Conservation (phyloP, 345 rosid genomes). For the Arabidopsis suecica region DNA sequence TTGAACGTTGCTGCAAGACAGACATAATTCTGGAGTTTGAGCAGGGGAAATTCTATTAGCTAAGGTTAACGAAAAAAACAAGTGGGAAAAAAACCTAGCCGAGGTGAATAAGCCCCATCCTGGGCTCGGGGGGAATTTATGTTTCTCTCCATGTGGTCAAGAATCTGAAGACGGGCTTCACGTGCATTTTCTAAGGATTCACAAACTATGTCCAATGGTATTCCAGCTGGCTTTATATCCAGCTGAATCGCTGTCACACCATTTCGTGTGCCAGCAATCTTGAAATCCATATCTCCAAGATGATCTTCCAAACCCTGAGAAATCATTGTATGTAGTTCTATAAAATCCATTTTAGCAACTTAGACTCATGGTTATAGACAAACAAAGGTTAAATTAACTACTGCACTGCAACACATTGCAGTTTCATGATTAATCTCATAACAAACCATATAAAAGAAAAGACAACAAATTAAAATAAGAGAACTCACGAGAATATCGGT, state of each 20-base stretch:
- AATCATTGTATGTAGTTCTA: constrained; percentile 1
- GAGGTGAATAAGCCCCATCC: constrained; percentile 64
- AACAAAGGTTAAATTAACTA: constrained; percentile 8
- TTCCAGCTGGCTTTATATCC: constrained; percentile 99
- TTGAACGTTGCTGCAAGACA: constrained; percentile 68
- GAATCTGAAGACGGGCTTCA: constrained; percentile 91
- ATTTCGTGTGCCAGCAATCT: constrained; percentile 90
- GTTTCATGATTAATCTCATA: constrained; percentile 4
- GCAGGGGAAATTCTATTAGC: neutral
- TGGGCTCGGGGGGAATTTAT: constrained; percentile 71
- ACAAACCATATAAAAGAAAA: constrained; percentile 14
- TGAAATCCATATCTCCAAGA: constrained; percentile 98
- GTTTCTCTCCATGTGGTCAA: constrained; percentile 83
- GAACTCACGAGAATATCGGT: constrained; percentile 89
- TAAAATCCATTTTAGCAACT: constrained; percentile 12
- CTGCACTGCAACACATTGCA: constrained; percentile 5
- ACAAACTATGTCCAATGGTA: constrained; percentile 90
- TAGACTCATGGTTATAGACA: neutral
- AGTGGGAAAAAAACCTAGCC: constrained; percentile 59
- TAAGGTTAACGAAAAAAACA: constrained; percentile 3
- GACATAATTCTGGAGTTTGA: constrained; percentile 15
- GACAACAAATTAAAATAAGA: constrained; percentile 7
- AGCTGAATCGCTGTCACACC: constrained; percentile 93
- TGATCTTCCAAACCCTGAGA: constrained; percentile 96
- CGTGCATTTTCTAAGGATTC: constrained; percentile 83